Percentiles rank a stretch among this genome's conserved stretches.
Conservation (phyloP, 2,329 filamentous ascomycete genomes). For the Gyromitra esculenta region DNA sequence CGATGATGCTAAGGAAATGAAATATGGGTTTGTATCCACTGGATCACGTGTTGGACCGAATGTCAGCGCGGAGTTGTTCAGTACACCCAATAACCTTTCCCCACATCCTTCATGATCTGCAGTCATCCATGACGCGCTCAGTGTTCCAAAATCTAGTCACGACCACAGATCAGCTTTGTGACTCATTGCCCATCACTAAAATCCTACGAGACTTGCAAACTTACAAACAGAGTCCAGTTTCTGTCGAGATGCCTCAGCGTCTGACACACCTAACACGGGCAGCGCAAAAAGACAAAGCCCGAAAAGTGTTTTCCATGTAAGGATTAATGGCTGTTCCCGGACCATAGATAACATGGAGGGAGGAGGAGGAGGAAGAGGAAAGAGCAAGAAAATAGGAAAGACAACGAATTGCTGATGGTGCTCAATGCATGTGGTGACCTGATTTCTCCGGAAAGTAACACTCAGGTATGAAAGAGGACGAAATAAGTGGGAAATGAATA, state of each 20-base stretch:
- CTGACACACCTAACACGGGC: constrained; percentile 19
- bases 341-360: constrained; percentile 22
- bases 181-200: not conserved
- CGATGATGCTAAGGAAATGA: constrained; percentile 35
- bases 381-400: not conserved
- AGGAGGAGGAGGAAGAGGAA: not conserved
- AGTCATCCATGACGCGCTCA: constrained; percentile 41
- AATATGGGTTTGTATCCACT: constrained; percentile 41
- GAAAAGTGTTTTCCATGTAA: constrained; percentile 23
- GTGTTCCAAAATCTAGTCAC: constrained; percentile 35
- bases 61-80: constrained; percentile 32
- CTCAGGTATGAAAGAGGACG: not conserved
- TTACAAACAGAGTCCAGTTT: constrained; percentile 45
- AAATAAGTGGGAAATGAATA: constrained; percentile 1
- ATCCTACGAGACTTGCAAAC: not conserved
- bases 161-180: constrained; percentile 3
- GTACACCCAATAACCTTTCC: constrained; percentile 35
- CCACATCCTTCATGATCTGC: constrained; percentile 29
- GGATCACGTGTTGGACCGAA: constrained; percentile 40
- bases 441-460: constrained; percentile 1
- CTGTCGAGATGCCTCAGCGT: constrained; percentile 29
- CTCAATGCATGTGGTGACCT: constrained; percentile 13
- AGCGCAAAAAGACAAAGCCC: constrained; percentile 25
- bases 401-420: not conserved
- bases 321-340: constrained; percentile 16